Evolutionary conservation across 108 stramenopile species (phyloP).

Genomic region (Pseudonitzschia multiseries): DNA sequence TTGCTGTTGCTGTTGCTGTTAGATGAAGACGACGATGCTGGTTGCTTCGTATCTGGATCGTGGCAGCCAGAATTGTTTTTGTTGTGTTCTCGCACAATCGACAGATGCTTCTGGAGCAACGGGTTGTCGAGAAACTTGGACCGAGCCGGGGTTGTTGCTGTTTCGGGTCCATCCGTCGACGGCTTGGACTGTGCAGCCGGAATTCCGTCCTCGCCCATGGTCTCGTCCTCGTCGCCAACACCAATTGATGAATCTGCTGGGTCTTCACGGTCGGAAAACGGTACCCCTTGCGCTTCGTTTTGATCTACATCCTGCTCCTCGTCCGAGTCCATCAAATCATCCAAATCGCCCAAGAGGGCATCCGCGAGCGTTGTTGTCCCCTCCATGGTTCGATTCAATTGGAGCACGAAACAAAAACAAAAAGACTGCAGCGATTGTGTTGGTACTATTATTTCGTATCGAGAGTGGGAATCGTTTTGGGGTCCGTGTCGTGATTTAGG

Average conservation of each 20-base stretch:
- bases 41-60: neutral
- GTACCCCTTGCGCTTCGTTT: slow-evolving; percentile 14
- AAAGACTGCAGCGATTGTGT: too few species aligned
- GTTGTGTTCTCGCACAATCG: slow-evolving; percentile 19
- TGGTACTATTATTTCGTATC: too few species aligned
- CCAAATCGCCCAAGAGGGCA: slow-evolving; percentile 78
- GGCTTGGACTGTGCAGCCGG: neutral
- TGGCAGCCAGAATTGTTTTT: neutral
- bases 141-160: neutral
- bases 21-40: too few species aligned
- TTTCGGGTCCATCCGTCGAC: neutral
- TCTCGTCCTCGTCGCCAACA: neutral
- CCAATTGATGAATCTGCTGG: slow-evolving; percentile 8
- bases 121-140: slow-evolving; percentile 35
- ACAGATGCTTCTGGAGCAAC: slow-evolving; percentile 40
- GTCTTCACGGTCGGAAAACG: neutral
- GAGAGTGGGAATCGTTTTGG: too few species aligned
- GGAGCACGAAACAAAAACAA: too few species aligned
- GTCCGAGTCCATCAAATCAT: slow-evolving; percentile 71
- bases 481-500: too few species aligned
- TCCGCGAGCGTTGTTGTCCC: slow-evolving; percentile 60
- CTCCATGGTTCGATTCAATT: slow-evolving; percentile 38
- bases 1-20: neutral
- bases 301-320: slow-evolving; percentile 62
- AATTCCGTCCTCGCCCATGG: slow-evolving; percentile 3